Base-by-base conservation (phyloP, 495 filamentous ascomycete species). In the Achaetomiella virescens region DNA sequence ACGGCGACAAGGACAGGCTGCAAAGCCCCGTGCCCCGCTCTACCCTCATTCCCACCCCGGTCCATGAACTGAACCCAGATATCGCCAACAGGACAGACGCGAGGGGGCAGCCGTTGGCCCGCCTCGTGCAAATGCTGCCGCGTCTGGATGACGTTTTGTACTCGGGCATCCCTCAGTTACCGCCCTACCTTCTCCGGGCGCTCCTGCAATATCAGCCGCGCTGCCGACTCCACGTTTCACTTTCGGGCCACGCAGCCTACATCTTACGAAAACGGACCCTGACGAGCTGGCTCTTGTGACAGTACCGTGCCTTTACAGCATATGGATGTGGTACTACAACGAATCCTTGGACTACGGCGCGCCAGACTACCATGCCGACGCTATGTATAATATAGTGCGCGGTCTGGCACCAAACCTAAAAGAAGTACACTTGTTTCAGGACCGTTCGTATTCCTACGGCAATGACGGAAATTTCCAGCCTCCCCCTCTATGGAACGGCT, bases 1-100 rank as follows among this genome's bases (percentile, higher is more conserved):
- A 46, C 44, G 44, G 44, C 44, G 44, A 31, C 44, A 29, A 46
- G 24, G 44, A 46, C 44, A 31, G 44, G 44, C 25, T 46, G 18
- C 24, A 29, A 31, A 25, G 44, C 14, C 44, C 18, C 15, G 12
- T 17, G 44, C 44, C 14, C 24, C 25, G 24, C 44, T 46, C 25
- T 29, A n/a, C 24, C 1, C 25, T 29, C 25, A 25, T 31, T 15
- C 44, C 24, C n/a, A 46, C 15, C 44, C 4, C 6, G 44, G n/a
- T n/a, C 24, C 22, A 31, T 17, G 24, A 7, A 9, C 9, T 15
- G 25, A 17, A 12, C 44, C 24, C 44, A 24, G 14, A 46, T 31
- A 46, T 31, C 15, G 14, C 24, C 44, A 31, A 17, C 15, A 12
- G 6, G 44, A 46, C 25, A n/a, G 44, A 47, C 44, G 7, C 24